Conservation (phyloP, 2,329 filamentous ascomycete genomes). For the Neofusicoccum umdonicola region DNA sequence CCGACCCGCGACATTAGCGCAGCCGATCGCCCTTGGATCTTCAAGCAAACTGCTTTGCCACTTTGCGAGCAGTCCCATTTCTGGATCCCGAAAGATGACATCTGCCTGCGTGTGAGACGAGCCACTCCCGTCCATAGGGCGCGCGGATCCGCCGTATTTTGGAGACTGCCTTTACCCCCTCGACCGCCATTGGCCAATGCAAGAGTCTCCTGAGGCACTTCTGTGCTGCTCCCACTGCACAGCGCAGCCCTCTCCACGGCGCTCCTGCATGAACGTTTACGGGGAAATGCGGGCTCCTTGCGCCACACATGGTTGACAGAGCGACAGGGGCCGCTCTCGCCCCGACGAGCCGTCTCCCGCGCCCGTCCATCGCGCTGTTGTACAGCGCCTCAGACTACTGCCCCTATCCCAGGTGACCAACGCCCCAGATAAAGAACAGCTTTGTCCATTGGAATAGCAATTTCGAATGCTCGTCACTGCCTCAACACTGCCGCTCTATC, state of each 20-base stretch:
- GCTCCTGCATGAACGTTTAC: constrained; percentile 1
- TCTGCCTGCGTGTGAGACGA: constrained; percentile 5
- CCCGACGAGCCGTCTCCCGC: neutral
- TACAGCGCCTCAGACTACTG: constrained; percentile 5
- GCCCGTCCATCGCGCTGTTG: neutral
- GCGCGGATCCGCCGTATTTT: neutral
- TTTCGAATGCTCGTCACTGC: neutral
- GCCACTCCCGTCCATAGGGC: neutral
- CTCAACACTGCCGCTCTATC: neutral
- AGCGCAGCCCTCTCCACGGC: neutral
- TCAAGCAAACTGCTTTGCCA: neutral
- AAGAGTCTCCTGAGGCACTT: neutral
- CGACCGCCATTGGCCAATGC: neutral
- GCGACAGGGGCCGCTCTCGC: neutral
- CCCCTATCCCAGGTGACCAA: constrained; percentile 6
- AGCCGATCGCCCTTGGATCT: neutral
- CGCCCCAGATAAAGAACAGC: neutral
- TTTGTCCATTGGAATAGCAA: neutral
- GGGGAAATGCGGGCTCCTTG: neutral
- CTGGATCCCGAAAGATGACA: neutral
- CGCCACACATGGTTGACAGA: neutral
- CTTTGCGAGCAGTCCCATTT: constrained; percentile 5
- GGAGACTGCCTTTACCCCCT: neutral
- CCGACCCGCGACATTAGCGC: neutral
- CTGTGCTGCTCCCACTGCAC: neutral